Evolutionary conservation across 1,284 basidiomycete species (phyloP).

Genomic region (Coniferiporia sulphurascens): DNA sequence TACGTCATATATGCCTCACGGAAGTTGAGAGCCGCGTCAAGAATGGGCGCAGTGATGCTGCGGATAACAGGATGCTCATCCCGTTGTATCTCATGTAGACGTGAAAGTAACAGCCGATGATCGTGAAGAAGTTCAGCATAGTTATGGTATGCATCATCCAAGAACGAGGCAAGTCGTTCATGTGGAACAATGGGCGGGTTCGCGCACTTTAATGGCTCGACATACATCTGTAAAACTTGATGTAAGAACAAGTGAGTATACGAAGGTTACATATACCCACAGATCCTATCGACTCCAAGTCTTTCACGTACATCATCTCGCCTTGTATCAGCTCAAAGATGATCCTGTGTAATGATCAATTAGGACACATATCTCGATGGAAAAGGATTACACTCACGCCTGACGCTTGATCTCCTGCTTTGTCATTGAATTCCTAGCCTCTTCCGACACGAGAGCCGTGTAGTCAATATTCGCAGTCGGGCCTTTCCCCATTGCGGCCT

Average conservation of each 20-base stretch:
- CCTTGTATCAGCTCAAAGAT: constrained; percentile 96
- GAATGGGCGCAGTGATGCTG: constrained; percentile 81
- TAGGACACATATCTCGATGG: background rate
- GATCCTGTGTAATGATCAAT: constrained; percentile 43
- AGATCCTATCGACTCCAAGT: constrained; percentile 83
- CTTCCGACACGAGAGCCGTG: constrained; percentile 78
- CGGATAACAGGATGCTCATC: constrained; percentile 86
- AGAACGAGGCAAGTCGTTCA: constrained; percentile 72
- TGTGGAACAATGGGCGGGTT: constrained; percentile 75
- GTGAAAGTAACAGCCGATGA: constrained; percentile 71
- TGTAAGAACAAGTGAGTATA: constrained; percentile 5
- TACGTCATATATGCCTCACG: constrained; percentile 91
- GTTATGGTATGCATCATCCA: constrained; percentile 92
- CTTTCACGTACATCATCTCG: constrained; percentile 93
- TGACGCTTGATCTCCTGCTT: constrained; percentile 84
- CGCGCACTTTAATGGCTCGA: constrained; percentile 68
- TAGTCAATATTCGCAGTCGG: constrained; percentile 76
- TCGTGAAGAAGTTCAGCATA: constrained; percentile 74
- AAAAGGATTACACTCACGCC: constrained; percentile 50
- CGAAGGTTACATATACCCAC: constrained; percentile 38
- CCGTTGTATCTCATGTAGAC: constrained; percentile 81
- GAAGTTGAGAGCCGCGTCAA: constrained; percentile 90
- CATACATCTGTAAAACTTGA: constrained; percentile 53
- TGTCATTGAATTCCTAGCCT: constrained; percentile 57
- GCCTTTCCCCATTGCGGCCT: constrained; percentile 78